A percentile compares a stretch with the other conserved stretches of the same genome.
phyloP scores from a whole-genome alignment of 2,329 filamentous ascomycete genomes.

The Endoconidiophora laricicola region DNA sequence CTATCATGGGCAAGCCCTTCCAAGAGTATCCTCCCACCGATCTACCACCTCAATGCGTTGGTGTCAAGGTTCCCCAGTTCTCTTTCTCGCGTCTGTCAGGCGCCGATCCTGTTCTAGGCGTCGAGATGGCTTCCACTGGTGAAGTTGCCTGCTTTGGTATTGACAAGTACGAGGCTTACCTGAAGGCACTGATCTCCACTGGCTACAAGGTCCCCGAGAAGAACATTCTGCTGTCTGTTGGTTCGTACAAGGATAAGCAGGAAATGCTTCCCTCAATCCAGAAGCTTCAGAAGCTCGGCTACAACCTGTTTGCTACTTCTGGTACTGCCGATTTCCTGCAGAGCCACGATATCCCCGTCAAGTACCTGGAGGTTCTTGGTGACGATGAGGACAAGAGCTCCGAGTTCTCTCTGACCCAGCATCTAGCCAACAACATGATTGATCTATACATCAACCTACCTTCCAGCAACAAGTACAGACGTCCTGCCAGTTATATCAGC shows the following conservation, averaged over 20 bases:
- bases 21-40: constrained; percentile 63
- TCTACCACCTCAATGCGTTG: constrained; percentile 68
- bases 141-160: constrained; percentile 93
- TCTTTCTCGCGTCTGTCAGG: constrained; percentile 95
- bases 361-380: constrained; percentile 78
- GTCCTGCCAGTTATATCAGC: constrained; percentile 96
- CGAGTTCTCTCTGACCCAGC: constrained; percentile 92
- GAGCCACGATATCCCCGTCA: constrained; percentile 79
- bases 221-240: constrained; percentile 89
- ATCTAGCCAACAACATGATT: constrained; percentile 93
- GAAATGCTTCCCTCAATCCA: constrained; percentile 89
- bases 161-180: constrained; percentile 93
- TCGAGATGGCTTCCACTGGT: constrained; percentile 98
- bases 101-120: constrained; percentile 87
- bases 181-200: constrained; percentile 89
- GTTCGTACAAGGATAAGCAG: constrained; percentile 93
- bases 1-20: constrained; percentile 75
- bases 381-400: constrained; percentile 74
- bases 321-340: constrained; percentile 94
- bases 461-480: constrained; percentile 93
- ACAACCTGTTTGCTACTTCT: constrained; percentile 88
- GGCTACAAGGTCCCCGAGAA: constrained; percentile 93
- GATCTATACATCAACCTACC: constrained; percentile 98
- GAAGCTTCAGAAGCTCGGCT: constrained; percentile 79
- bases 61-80: constrained; percentile 97